Conservation (phyloP, 768 basidiomycete species). For the Lactarius sp. region DNA sequence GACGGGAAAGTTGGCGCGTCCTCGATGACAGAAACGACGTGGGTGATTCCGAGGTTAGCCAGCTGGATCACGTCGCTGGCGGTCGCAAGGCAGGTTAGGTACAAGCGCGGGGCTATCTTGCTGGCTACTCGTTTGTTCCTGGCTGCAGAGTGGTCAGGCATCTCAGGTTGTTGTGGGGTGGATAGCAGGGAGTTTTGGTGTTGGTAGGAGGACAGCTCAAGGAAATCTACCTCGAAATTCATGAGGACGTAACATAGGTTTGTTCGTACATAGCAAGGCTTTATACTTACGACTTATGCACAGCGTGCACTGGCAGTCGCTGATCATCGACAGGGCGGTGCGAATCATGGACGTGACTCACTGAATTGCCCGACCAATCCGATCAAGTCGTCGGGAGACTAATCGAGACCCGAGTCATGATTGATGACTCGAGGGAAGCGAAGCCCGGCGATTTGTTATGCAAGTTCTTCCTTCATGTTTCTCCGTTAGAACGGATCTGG, state of each 20-base stretch:
- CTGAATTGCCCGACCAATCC: too few species aligned
- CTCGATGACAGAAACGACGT: slow-evolving; percentile 65
- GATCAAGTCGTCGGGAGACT: too few species aligned
- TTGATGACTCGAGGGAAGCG: slow-evolving; percentile 3
- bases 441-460: neutral
- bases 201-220: neutral
- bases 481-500: too few species aligned
- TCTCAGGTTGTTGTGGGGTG: neutral
- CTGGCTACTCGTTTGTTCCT: slow-evolving; percentile 26
- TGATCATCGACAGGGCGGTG: neutral
- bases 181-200: neutral
- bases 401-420: neutral
- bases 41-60: slow-evolving; percentile 60
- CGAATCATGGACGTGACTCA: too few species aligned
- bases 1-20: slow-evolving; percentile 42
- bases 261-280: neutral
- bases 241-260: neutral
- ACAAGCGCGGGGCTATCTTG: slow-evolving; percentile 46
- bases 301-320: too few species aligned
- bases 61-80: slow-evolving; percentile 49
- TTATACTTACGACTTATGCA: neutral
- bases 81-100: slow-evolving; percentile 57
- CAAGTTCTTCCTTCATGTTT: too few species aligned
- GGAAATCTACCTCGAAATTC: neutral
- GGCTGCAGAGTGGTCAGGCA: neutral